These are phyloP conservation scores for Trichoderma cornu-damae DNA, from an alignment of 2,329 filamentous ascomycete species.

Conservation along the genomic window DNA sequence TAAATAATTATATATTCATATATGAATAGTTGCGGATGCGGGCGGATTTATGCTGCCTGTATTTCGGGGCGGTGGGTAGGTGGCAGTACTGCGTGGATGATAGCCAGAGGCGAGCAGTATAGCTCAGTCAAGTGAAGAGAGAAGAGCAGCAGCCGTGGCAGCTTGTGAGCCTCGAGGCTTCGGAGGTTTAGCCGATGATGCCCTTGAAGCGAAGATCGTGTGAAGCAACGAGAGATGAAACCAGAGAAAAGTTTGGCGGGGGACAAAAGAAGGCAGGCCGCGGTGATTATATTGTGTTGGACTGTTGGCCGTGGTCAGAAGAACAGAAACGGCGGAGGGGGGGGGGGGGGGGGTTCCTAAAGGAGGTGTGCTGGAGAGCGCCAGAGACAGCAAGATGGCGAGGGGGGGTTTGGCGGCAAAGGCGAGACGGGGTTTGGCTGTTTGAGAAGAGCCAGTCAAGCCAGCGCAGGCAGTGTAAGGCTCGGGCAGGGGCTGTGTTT, in stretches of 20 bases:
- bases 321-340: constrained; percentile 17
- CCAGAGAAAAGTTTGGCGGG: constrained; percentile 17
- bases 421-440: constrained; percentile 19
- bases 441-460: constrained; percentile 18
- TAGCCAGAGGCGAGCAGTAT: neutral
- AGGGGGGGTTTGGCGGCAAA: constrained; percentile 25
- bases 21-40: neutral
- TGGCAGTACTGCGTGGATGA: neutral
- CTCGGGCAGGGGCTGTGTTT: constrained; percentile 21
- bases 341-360: constrained; percentile 10
- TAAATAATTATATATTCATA: neutral
- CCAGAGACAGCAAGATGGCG: constrained; percentile 10
- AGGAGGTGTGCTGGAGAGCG: constrained; percentile 18
- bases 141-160: constrained; percentile 3
- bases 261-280: constrained; percentile 18
- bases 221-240: constrained; percentile 18
- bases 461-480: constrained; percentile 16
- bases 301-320: constrained; percentile 18
- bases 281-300: constrained; percentile 19
- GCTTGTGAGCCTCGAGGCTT: constrained; percentile 17
- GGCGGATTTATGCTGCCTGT: constrained; percentile 7
- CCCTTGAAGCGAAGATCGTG: constrained; percentile 3
- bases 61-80: neutral
- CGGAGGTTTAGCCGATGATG: constrained; percentile 4
- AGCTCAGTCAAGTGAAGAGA: neutral